Base-by-base conservation (phyloP, 257 asterid genomes). In the Primulina eburnea region DNA sequence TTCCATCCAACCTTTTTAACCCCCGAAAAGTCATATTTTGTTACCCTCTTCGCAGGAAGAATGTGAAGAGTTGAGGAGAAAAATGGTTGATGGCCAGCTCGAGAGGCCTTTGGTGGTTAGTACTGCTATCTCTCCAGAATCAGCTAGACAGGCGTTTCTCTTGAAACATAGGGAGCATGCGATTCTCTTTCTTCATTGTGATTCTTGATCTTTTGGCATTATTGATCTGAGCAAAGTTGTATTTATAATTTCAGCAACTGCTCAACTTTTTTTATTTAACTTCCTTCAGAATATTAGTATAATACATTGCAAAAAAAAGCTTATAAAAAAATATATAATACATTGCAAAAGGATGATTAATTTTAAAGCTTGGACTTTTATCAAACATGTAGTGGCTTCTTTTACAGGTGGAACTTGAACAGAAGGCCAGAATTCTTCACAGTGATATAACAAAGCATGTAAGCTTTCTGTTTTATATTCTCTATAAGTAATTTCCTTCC, bases 31-130 rank as follows among this genome's bases (percentile, higher is more conserved):
- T 43, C 58, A 33, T 34, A 60, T 65, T n/a, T 26, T 29, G 62
- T 32, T n/a, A 58, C 68, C 60, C 57, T 30, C 74, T 50, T 80
- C 75, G 60, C 87, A 92, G 98, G 95, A 79, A 74, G 97, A 92
- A 80, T 87, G 92, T 67, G 82, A 76, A 37, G 90, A 84, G 43
- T 75, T 92, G 81, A 76, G 68, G 71, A 73, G 69, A 20, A 90
- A 74, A 75, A 77, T 90, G 75, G 69, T 73, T 67, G 82, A 84
- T 59, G 95, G 96, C 70, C 77, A 79, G 74, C 67, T 90, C 30
- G 77, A 77, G 77, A 85, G 91, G 86, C 97, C 87, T 70, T 85
- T 84, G 65, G 80, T 92, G 78, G 97, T 92, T 68, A 86, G 95
- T 76, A 40, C 58, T 64, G 24, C 61, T 12, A 37, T 24, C 35